Evolutionary conservation across 495 filamentous ascomycete genomes (phyloP), one percentile per base, ranked within the genome.

Genomic region (Diplogelasinospora grovesii): DNA sequence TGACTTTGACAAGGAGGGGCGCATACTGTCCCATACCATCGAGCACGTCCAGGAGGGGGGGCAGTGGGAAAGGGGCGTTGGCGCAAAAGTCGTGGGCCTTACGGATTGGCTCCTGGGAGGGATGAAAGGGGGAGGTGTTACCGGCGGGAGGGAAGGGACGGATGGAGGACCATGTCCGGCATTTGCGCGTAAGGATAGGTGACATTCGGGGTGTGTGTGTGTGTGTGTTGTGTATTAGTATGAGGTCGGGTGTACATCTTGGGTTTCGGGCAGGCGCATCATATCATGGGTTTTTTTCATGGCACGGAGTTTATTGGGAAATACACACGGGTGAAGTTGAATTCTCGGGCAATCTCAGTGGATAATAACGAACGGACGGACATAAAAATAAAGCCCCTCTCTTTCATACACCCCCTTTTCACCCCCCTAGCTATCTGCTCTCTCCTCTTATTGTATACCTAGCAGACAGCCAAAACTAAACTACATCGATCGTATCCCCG

Each of bases 1-100:
- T 63, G 86, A 92, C 38, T 98, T 98, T 61, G 93, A 98, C 54
- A 77, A 82, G 44, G 79, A 93, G 47, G 92, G 93, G 3, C 69
- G 88, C 35, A 79, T 98, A 19, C 48, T 82, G 33, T 81, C 72
- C 38, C 92, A 97, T 65, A 92, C 85, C 0, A 97, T 98, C 56
- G 92, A 98, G 63, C 86, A 95, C 69, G 83, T 81, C 8, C 82
- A 96, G 52, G 81, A 81, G 33, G 74, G 81, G 32, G 79, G 81
- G 31, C 82, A 81, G 73, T 86, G 69, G 62, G 70, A 73, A 41
- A 63, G 63, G 50, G 68, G 72, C 5, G 59, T 75, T 19, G 72
- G 77, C 13, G 64, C 85, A 9, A 81, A 79, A 53, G 85, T 95
- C 16, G 84, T 95, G 0, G 85, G 79, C 21, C 61, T 95, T 48